Conservation (phyloP, 2,329 filamentous ascomycete species). For the Lanzia echinophila region DNA sequence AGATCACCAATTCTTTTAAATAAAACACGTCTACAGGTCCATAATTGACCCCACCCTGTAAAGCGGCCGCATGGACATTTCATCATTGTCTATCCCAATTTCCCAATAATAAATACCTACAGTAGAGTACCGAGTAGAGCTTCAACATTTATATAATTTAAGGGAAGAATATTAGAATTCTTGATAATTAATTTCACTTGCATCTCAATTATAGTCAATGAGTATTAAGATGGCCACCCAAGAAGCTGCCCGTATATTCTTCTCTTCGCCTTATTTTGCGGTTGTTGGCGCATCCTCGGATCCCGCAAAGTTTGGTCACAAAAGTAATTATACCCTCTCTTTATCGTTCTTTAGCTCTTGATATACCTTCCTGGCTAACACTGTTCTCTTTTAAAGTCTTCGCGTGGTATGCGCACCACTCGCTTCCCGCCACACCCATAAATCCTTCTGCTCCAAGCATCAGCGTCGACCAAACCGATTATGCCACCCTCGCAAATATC, state of each 20-base stretch:
- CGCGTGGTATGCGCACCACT: slow-evolving; percentile 76
- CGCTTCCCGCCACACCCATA: slow-evolving; percentile 72
- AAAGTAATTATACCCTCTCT: slow-evolving; percentile 47
- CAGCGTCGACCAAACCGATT: slow-evolving; percentile 45
- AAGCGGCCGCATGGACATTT: no score
- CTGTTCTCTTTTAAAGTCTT: slow-evolving; percentile 54
- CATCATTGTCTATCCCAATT: no score
- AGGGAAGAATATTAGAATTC: background rate
- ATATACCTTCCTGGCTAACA: slow-evolving; percentile 3
- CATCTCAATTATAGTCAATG: background rate
- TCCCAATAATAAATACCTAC: no score
- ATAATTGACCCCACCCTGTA: background rate
- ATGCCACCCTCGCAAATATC: slow-evolving; percentile 46
- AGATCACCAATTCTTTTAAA: background rate
- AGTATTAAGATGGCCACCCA: slow-evolving; percentile 54
- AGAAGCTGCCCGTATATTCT: slow-evolving; percentile 69
- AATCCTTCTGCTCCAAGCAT: slow-evolving; percentile 68
- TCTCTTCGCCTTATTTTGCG: slow-evolving; percentile 71
- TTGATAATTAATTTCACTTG: background rate
- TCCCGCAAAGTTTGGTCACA: slow-evolving; percentile 79
- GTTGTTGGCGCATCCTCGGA: slow-evolving; percentile 88
- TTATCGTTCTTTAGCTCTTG: background rate
- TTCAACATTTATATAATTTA: no score
- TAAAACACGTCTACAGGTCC: background rate
- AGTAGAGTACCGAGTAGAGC: no score